Conservation (phyloP, 2,329 filamentous ascomycete species). For the Calonectria multiphialidica region DNA sequence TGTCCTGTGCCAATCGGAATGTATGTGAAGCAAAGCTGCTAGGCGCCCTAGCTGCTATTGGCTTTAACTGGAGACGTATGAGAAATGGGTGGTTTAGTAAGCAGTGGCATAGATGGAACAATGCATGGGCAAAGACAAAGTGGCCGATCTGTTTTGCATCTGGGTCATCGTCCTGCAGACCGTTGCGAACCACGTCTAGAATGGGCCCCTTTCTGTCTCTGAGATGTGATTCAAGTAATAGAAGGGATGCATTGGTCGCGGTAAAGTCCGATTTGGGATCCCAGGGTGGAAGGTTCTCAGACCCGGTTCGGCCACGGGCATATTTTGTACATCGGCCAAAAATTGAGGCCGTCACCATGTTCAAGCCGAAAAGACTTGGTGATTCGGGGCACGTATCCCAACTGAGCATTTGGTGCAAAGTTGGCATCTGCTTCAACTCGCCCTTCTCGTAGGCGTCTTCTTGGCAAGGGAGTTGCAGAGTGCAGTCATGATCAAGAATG, state of each 20-base stretch:
- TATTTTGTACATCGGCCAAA: constrained; percentile 27
- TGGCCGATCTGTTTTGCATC: constrained; percentile 21
- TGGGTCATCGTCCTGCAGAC: not conserved
- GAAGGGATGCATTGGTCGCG: constrained; percentile 20
- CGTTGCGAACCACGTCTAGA: constrained; percentile 20
- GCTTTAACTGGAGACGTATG: constrained; percentile 56
- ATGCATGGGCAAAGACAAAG: constrained; percentile 26
- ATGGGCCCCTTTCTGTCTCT: constrained; percentile 6
- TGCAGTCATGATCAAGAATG: constrained; percentile 48
- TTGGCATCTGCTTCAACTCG: constrained; percentile 14
- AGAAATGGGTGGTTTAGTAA: constrained; percentile 65
- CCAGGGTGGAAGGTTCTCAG: constrained; percentile 23
- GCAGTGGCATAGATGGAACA: constrained; percentile 47
- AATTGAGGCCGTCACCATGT: constrained; percentile 22
- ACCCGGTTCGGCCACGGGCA: constrained; percentile 6
- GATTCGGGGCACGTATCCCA: constrained; percentile 13
- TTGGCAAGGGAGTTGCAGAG: constrained; percentile 45
- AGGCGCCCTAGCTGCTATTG: constrained; percentile 10
- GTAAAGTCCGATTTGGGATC: constrained; percentile 29
- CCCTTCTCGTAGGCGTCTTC: constrained; percentile 16
- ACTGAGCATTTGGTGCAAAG: constrained; percentile 24
- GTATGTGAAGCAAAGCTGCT: constrained; percentile 19
- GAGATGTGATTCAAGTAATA: constrained; percentile 26
- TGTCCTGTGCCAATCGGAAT: constrained; percentile 3
- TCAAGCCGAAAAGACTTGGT: constrained; percentile 14